These are phyloP conservation scores for Arthroderma sp. DNA, from an alignment of 2,329 filamentous ascomycete species.

Conservation along the genomic window DNA sequence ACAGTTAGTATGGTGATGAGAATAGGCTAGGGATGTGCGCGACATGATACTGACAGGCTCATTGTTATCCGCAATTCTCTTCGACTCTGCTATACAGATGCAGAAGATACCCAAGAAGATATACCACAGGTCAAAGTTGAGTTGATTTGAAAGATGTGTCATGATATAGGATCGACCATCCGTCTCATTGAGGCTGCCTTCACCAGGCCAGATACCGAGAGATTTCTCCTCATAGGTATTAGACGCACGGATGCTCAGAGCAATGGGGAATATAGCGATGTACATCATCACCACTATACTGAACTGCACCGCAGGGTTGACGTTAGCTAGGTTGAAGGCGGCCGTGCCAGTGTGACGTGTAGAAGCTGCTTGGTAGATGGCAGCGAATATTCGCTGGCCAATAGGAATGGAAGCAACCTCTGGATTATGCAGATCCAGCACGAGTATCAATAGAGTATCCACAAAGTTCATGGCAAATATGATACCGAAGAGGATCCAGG, in stretches of 20 bases:
- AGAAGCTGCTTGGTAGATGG: conserved; percentile 43
- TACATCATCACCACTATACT: conserved; percentile 83
- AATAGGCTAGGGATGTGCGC: too few species aligned
- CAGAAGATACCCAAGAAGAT: conserved; percentile 45
- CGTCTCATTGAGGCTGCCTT: conserved; percentile 13
- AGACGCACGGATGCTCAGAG: conserved; percentile 67
- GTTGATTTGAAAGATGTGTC: conserved; percentile 46
- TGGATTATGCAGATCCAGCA: conserved; percentile 39
- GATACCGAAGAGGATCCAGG: conserved; percentile 43
- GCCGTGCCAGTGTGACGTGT: conserved; percentile 37
- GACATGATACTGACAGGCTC: conserved; percentile 14
- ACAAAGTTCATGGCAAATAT: conserved; percentile 41
- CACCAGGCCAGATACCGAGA: conserved; percentile 41
- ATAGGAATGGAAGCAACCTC: conserved; percentile 24
- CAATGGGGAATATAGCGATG: conserved; percentile 88
- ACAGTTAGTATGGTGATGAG: neutral
- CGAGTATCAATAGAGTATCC: conserved; percentile 43
- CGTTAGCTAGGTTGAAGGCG: conserved; percentile 37
- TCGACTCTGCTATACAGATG: conserved; percentile 38
- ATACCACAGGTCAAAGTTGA: conserved; percentile 54
- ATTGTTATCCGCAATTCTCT: conserved; percentile 14
- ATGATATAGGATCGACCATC: conserved; percentile 31
- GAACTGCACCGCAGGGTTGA: conserved; percentile 44
- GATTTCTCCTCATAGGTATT: conserved; percentile 58
- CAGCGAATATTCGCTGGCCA: conserved; percentile 14